Evolutionary conservation across 176 grass and related monocot species (phyloP), one percentile per base, ranked within the genome.

Genomic region (Paspalum notatum): DNA sequence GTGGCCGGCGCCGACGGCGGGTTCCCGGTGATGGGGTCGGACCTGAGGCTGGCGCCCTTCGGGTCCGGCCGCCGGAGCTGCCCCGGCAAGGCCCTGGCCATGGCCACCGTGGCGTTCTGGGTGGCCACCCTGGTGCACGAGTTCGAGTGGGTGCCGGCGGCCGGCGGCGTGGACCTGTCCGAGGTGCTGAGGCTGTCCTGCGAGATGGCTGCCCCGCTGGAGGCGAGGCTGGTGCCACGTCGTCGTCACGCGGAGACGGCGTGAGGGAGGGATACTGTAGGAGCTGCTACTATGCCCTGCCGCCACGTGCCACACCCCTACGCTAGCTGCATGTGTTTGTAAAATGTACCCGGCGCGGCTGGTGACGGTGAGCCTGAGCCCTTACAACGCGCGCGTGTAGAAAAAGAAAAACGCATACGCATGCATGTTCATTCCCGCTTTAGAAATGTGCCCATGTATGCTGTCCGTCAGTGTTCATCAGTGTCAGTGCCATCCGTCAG

Each of bases 121-220:
- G 77, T 91, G 1, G 88, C 91, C 18, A 76, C 85, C 1, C 68
- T 97, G 22, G 11, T 91, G 27, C 91, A 85, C 46, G 94, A 97
- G 83, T 97, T 87, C 80, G 17, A 93, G 25, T 97, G 93, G 93
- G 1, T 74, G 11, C 86, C 90, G 2, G 5, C 70, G 8, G 39
- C 52, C 17, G 42, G 1, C 48, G 70, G 51, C 6, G 88, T 93
- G 4, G 80, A 97, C 17, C 58, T 93, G 20, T 97, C 94, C 3
- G 93, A 97, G 63, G 91, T 97, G 77, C 83, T 97, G 22, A 72
- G 88, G 86, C 59, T 97, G 9, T 97, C 94, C 0, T 93, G 91
- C 11, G 94, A 97, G 86, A 97, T 97, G 94, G 80, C 86, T 4
- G 50, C 66, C n/a, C 94, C 91, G 9, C 81, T 97, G 25, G 54